A percentile compares a stretch with the other conserved stretches of the same genome.
Evolutionary conservation across 345 rosid species (phyloP).

Genomic region (Eucalyptus victrix): DNA sequence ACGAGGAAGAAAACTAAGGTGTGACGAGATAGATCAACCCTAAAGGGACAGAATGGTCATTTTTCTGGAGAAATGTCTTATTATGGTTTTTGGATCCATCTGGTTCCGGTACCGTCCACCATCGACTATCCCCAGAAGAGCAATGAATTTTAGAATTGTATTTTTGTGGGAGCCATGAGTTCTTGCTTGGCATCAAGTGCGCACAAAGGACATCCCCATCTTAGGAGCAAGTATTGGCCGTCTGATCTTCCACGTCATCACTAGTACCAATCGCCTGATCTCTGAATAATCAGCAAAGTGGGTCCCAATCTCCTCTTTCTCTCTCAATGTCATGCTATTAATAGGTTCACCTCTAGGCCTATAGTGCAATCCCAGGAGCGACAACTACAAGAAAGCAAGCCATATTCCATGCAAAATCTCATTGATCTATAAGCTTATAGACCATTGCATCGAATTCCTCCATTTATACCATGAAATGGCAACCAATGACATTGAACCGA

Average conservation of each 20-base stretch:
- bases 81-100: background rate
- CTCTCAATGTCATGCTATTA: background rate
- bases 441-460: background rate
- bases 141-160: background rate
- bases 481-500: background rate
- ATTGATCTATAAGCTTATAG: background rate
- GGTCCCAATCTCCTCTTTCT: background rate
- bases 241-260: background rate
- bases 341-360: background rate
- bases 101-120: background rate
- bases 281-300: background rate
- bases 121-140: background rate
- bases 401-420: background rate
- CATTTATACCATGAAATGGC: background rate
- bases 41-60: background rate
- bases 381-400: background rate
- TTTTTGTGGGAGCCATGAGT: background rate
- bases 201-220: background rate
- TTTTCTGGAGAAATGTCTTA: background rate
- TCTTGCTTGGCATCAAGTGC: background rate
- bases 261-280: background rate
- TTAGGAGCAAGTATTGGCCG: background rate
- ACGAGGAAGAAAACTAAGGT: background rate
- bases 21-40: background rate
- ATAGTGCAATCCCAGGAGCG: background rate